Base-by-base conservation (phyloP, 106 monocot species). In the Allium cepa region DNA sequence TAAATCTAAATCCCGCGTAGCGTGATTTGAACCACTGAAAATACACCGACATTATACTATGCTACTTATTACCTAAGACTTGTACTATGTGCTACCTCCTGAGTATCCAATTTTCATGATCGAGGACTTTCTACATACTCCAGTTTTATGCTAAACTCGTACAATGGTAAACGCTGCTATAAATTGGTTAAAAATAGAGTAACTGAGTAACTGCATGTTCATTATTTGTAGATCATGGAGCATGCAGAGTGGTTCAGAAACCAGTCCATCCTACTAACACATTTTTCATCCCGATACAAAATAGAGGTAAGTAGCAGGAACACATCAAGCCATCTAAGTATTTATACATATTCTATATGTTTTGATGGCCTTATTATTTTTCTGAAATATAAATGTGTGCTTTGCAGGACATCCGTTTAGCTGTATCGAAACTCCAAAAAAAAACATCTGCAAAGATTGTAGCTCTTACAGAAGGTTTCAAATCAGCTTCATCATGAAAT, bases 231-330 rank as follows among this genome's bases (percentile, higher is more conserved):
- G 97, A 89, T 99, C 50, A 82, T 93, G 73, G 92, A 92, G 53
- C 62, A 93, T 73, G 82, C 90, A 36, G 66, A 92, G 60, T 99
- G 97, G 97, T 90, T 99, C 26, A 77, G 87, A 47, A 99, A 99
- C 82, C 85, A 93, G 69, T 64, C 97, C 22, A 90, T 99, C 53
- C 64, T 99, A 18, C 87, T 99, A 47, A 99, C 93, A 0, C 89
- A 99, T 80, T 99, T 99, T 57, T 99, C 97, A 51, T 83, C 92
- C n/a, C 78, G 97, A 46, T 99, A 93, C 64, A 93, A 87, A 77
- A 66, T 83, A 26, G 97, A 99, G 93, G 97, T 87, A 62, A 64
- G 49, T 71, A 71, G 8, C 26, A 36, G 5, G 5, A 36, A 36
- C 3, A 36, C 36, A 36, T 36, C 36, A 36, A 4, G 36, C 36